A percentile compares a stretch with the other conserved stretches of the same genome.
These are phyloP conservation scores for Aspergillus sojae DNA, from an alignment of 2,329 filamentous ascomycete species.

Conservation along the genomic window DNA sequence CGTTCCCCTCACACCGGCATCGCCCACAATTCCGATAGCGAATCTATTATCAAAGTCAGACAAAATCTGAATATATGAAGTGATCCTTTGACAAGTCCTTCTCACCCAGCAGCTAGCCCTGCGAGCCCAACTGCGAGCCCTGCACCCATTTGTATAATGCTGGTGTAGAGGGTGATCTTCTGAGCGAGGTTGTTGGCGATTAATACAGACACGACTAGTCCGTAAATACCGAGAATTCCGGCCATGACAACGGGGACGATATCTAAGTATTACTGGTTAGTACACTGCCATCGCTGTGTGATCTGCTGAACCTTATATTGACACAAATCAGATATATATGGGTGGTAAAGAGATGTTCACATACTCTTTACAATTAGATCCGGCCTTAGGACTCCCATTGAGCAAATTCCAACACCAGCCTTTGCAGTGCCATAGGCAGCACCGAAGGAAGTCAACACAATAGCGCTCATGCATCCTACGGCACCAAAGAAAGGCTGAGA, in stretches of 20 bases:
- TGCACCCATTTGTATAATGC: neutral
- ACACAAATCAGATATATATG: no score
- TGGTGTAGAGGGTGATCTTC: neutral
- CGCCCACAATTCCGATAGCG: neutral
- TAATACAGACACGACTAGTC: neutral
- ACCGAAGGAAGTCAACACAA: no score
- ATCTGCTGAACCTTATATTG: no score
- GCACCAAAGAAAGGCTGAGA: no score
- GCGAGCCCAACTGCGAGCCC: neutral
- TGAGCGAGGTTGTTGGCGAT: neutral
- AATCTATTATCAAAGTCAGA: neutral
- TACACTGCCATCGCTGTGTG: no score
- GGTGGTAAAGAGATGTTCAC: no score
- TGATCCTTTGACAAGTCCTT: neutral
- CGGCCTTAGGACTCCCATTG: no score
- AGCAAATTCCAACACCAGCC: no score
- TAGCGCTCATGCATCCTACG: no score
- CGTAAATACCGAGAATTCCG: neutral
- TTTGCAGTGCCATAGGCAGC: no score
- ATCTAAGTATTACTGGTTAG: no score
- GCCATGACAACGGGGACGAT: neutral
- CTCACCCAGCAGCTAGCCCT: neutral
- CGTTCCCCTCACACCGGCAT: slow-evolving; percentile 50
- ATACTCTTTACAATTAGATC: no score
- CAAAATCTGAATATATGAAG: neutral